These are phyloP conservation scores for Fusarium sp. DNA, from an alignment of 2,329 filamentous ascomycete species.

Conservation along the genomic window DNA sequence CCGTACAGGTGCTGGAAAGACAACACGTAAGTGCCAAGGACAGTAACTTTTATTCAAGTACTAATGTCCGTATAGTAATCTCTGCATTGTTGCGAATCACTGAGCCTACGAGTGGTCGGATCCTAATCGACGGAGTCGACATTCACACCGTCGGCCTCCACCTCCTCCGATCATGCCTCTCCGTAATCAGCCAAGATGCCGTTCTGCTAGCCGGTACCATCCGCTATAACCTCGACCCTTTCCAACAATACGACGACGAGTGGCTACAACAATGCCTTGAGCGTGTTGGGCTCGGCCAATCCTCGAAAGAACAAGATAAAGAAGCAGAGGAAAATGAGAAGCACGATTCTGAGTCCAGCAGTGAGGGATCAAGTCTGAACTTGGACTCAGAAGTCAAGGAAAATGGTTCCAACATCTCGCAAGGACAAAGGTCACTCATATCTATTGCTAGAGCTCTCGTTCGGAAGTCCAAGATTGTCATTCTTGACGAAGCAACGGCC, in stretches of 20 bases:
- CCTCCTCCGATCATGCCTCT: slow-evolving; percentile 14
- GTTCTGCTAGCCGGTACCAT: slow-evolving; percentile 20
- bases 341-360: neutral
- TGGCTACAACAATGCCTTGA: slow-evolving; percentile 17
- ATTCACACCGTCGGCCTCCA: slow-evolving; percentile 20
- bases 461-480: slow-evolving; percentile 7
- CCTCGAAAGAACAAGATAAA: neutral
- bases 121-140: slow-evolving; percentile 17
- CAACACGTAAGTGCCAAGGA: neutral
- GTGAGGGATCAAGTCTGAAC: neutral
- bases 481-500: slow-evolving; percentile 18
- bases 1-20: slow-evolving; percentile 24
- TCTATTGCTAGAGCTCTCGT: slow-evolving; percentile 23
- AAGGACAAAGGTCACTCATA: slow-evolving; percentile 15
- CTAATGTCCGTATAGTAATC: neutral
- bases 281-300: neutral
- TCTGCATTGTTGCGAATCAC: slow-evolving; percentile 13
- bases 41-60: fast-evolving
- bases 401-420: slow-evolving; percentile 23
- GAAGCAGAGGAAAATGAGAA: neutral
- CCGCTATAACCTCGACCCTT: slow-evolving; percentile 24
- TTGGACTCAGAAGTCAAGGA: slow-evolving; percentile 25
- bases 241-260: slow-evolving; percentile 19
- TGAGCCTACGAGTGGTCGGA: slow-evolving; percentile 16
- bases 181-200: slow-evolving; percentile 27